Base-by-base conservation (phyloP, 1,139 yeast species). In the Pneumocystis murina region DNA sequence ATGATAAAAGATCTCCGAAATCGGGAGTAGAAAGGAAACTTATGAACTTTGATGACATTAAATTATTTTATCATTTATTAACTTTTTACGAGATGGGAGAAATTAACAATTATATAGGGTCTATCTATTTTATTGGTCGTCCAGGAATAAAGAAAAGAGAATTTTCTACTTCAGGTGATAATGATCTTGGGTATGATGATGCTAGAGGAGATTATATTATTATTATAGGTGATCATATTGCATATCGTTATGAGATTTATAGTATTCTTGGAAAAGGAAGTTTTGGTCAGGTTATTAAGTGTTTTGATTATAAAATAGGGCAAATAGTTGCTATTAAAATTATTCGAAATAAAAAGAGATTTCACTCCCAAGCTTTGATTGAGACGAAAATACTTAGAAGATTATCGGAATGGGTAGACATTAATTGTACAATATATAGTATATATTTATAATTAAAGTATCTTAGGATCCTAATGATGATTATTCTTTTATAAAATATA, bases 161-260 rank as follows among this genome's bases (percentile, higher is more conserved):
- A 10, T 48, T 48, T 48, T 48, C 33, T 24, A 48, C 33, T 12
- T 12, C 24, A 24, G 24, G 20, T 5, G 28, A 48, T 43, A 60
- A 62, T 64, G 86, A 84, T 72, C 84, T 82, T 74, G 94, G 91
- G 0, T 87, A 85, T 72, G 95, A 87, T 72, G 94, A 87, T 71
- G 73, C 74, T 2, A 75, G 80, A 14, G 87, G 89, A 1, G 87
- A 87, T 70, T 85, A 86, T 69, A 76, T 77, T 7, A 77, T 83
- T 0, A 71, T 77, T 0, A 73, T 76, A 0, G 82, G 85, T 4
- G 96, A 88, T 70, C 96, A 89, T 69, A 80, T 89, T 61, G 86
- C 85, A 63, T 89, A 84, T 72, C 75, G 95, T 57, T 89, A 85
- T 70, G 84, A 87, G 68, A 82, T 87, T 7, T 66, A 80, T 39